Evolutionary conservation across 2,329 filamentous ascomycete genomes (phyloP), one percentile per base, ranked within the genome.

Genomic region (Lasiodiplodia sp.): DNA sequence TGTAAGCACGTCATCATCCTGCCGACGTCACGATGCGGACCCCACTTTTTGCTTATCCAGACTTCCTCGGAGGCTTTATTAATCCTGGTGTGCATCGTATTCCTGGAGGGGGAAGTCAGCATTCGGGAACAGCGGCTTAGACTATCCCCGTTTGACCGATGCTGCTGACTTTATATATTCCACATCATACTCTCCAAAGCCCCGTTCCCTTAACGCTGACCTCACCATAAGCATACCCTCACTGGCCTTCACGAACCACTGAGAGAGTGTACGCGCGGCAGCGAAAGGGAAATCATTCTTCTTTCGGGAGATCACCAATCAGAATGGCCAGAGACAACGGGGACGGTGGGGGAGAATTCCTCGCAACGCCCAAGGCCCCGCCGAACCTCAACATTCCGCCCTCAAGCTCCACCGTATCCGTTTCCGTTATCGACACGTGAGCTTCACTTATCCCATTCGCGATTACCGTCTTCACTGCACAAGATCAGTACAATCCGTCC

Each of bases 361-460:
- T 66, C 51, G 52, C 51, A 11, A 14, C 53, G 12, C 65, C 53
- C 10, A 18, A 37, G 3, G 28, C 28, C 11, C 23, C 53, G n/a
- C 53, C 51, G 16, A 62, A 38, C 25, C 52, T 60, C 56, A 28
- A 25, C 47, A 63, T 53, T 34, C 40, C 49, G 4, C 16, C 34
- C 14, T 57, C 58, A 11, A 12, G 18, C 10, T 40, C 44, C n/a
- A 68, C 49, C 31, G 56, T 37, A 28, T 55, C 40, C 23, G 31
- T 55, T 31, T 49, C 49, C n/a, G 47, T 65, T 4, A 65, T 65
- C 23, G 62, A 65, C 47, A 65, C 62, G 57, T 62, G 11, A 55
- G 28, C 40, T 21, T n/a, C 4, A 11, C 44, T n/a, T 10, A n/a
- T 47, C 40, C 3, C 5, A 6, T 18, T 47, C 5, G 5, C n/a